Conservation (phyloP, 768 basidiomycete genomes). For the Leccinum disarticulatum region DNA sequence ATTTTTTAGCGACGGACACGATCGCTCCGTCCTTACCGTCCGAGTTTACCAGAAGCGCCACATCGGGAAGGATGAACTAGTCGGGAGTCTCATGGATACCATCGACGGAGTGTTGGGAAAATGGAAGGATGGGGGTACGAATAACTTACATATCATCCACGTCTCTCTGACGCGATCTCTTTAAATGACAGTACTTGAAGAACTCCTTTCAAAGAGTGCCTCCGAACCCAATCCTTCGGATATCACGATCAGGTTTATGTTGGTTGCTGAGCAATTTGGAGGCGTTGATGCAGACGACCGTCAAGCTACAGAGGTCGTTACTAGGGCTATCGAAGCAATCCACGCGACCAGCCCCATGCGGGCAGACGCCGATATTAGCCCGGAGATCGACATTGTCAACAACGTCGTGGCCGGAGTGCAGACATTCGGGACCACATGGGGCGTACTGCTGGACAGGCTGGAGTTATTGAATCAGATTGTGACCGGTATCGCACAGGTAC, state of each 20-base stretch:
- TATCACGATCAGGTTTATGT: background rate
- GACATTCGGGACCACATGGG: too few species aligned
- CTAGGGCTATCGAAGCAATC: background rate
- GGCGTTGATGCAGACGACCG: background rate
- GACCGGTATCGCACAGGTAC: too few species aligned
- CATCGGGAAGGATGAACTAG: background rate
- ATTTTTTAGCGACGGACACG: background rate
- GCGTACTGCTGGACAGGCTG: too few species aligned
- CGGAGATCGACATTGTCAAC: too few species aligned
- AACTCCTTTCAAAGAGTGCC: background rate
- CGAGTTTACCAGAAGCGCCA: background rate
- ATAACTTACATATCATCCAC: background rate
- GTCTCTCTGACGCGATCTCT: background rate
- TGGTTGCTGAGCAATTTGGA: background rate
- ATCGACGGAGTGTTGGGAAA: background rate
- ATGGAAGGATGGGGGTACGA: conserved; percentile 1
- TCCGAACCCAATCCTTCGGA: background rate
- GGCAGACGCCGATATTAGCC: too few species aligned
- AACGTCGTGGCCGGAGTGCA: too few species aligned
- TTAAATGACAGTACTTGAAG: background rate
- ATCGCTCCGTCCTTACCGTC: background rate
- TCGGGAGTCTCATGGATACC: background rate
- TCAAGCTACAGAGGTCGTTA: background rate
- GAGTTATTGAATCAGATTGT: too few species aligned
- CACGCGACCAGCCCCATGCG: background rate